Base-by-base conservation (phyloP, 2,329 filamentous ascomycete genomes). In the Metarhizium humberi region DNA sequence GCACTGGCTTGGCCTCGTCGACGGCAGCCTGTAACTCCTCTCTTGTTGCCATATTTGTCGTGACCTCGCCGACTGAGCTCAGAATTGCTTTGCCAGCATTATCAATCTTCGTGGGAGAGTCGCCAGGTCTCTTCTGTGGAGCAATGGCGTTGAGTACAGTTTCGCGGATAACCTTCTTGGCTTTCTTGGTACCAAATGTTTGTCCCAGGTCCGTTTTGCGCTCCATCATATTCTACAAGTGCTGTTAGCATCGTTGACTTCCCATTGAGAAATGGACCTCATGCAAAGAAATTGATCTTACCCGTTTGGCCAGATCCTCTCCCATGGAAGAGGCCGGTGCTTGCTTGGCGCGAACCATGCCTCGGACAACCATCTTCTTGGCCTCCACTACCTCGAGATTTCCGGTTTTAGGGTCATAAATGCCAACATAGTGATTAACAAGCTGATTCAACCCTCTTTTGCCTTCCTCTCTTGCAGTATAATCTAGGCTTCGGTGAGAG, bases 161-260 rank as follows among this genome's bases (percentile, higher is more conserved):
- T 55, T 85, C 80, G 32, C 79, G 77, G 61, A 94, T 83, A 1
- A 83, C 86, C 73, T 92, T 92, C 76, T 85, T 87, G 25, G 89
- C 87, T 72, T 92, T 92, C 75, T 89, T 91, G 30, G 88, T 92
- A 68, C 90, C 90, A 64, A 95, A 95, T 36, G 86, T 84, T 63
- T 88, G 79, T 45, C 87, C 88, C 13, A 95, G 82, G 2, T 85
- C 81, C 62, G 84, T 85, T 62, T 81, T 82, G 65, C 81, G 80
- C 32, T 86, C 80, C 63, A 79, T 73, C 64, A 79, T 79, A 48
- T 74, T 79, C 82, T 85, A 62, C 18, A 29, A 2, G 7, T 4
- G 7, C 20, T 6, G 20, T 48, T 29, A 48, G 45, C 45, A 30
- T 14, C 45, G 13, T 18, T 4, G 20, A 48, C 45, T 30, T 48